Conservation (phyloP, 2,329 filamentous ascomycete species). For the Fusarium sp. region DNA sequence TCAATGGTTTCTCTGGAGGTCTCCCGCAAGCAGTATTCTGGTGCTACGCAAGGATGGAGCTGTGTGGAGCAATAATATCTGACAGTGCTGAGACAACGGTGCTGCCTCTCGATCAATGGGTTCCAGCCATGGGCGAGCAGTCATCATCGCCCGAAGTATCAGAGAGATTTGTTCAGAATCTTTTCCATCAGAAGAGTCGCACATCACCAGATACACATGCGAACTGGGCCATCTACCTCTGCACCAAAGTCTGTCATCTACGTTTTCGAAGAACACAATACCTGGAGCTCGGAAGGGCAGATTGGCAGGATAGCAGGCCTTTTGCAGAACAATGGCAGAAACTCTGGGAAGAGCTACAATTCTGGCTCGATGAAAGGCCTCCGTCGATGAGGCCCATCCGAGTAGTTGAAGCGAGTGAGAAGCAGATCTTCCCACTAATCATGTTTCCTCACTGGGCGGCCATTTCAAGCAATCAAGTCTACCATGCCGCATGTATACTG, state of each 20-base stretch:
- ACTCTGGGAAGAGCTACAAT: constrained; percentile 59
- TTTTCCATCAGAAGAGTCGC: constrained; percentile 44
- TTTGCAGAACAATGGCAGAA: constrained; percentile 55
- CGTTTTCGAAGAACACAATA: constrained; percentile 46
- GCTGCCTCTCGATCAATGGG: constrained; percentile 61
- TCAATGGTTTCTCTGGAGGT: constrained; percentile 57
- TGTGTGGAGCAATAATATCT: constrained; percentile 65
- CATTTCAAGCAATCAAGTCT: constrained; percentile 63
- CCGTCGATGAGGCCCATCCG: constrained; percentile 48
- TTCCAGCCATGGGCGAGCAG: constrained; percentile 42
- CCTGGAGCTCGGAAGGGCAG: constrained; percentile 52
- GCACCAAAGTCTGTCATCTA: constrained; percentile 60
- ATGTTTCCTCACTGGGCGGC: constrained; percentile 61
- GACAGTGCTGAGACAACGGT: constrained; percentile 59
- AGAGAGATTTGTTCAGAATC: constrained; percentile 38
- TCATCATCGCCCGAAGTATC: constrained; percentile 30
- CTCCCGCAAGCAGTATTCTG: constrained; percentile 66
- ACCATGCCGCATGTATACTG: constrained; percentile 61
- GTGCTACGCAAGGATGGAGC: constrained; percentile 68
- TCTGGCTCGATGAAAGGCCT: constrained; percentile 57
- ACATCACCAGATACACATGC: constrained; percentile 60
- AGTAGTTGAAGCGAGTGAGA: constrained; percentile 36
- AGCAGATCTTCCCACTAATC: constrained; percentile 57
- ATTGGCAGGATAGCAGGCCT: constrained; percentile 50
- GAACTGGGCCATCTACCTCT: constrained; percentile 65